Conservation (phyloP, 768 basidiomycete species). For the Candolleomyces eurysporus region DNA sequence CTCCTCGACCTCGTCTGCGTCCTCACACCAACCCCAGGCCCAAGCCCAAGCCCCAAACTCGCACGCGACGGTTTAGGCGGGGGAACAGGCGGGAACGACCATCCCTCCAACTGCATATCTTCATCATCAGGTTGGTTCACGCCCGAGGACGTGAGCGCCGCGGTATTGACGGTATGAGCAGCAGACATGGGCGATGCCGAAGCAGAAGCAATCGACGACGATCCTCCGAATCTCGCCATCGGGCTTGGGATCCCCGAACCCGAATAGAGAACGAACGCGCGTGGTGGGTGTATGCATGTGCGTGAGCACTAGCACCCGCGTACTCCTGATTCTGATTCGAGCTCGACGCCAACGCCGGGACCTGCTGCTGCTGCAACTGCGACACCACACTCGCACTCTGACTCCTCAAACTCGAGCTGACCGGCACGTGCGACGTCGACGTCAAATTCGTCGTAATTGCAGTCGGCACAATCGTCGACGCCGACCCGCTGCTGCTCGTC, state of each 20-base stretch:
- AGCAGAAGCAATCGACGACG: no score
- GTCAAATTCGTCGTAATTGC: neutral
- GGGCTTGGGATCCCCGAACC: neutral
- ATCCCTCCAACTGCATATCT: neutral
- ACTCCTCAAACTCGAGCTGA: neutral
- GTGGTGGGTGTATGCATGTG: neutral
- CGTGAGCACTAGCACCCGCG: neutral
- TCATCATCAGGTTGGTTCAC: neutral
- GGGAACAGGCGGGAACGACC: neutral
- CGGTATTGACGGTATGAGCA: no score
- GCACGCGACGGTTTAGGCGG: neutral
- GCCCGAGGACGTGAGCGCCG: no score
- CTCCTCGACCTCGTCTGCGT: neutral
- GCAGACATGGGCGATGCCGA: no score
- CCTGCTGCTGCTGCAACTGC: neutral
- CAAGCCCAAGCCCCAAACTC: neutral
- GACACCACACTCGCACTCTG: neutral
- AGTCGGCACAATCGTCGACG: neutral
- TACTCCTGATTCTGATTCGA: neutral
- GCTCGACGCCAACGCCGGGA: neutral
- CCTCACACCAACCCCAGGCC: neutral
- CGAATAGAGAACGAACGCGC: neutral
- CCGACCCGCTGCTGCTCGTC: neutral
- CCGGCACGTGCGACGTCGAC: neutral
- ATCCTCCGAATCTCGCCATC: no score